Base-by-base conservation (phyloP, 2,329 filamentous ascomycete species). In the Furcasterigmium furcatum region DNA sequence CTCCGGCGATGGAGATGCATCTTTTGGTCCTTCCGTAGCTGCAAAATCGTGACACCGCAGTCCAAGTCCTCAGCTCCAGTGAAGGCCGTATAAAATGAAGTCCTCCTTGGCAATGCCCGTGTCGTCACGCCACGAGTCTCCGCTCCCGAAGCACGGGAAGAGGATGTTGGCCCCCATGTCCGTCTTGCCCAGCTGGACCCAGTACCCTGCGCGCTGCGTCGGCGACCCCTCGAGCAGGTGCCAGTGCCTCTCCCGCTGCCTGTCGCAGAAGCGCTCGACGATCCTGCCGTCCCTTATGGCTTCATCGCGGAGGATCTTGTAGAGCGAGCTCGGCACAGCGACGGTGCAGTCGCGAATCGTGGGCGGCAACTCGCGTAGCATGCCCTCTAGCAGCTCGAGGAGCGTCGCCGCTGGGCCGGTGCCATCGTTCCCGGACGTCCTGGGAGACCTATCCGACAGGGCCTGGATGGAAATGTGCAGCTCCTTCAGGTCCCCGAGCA, bases 121-220 rank as follows among this genome's bases (percentile, higher is more conserved):
- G 16, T 38, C 35, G 16, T 38, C 35, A n/a, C n/a, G n/a, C 35
- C 35, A 38, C 18, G 10, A 9, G 5, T 12, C 35, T 10, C n/a
- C 35, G 18, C 18, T 9, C 4, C 35, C 35, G 18, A 38, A 38
- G 14, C 35, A 38, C 6, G 35, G 35, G 18, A 18, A 38, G 35
- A 16, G 18, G 14, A 38, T 38, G 16, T 5, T 10, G 35, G 22
- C 18, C 10, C 18, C 2, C 46, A 51, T 43, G 25, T 59, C 52
- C 10, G 43, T 54, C 14, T 56, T 47, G 1, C 58, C 57, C 12
- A 59, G n/a, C 8, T 50, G 53, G 6, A 61, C 42, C 56, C 58
- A 61, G 25, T 61, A 60, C 4, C 58, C 58, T 1, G 32, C 40
- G 10, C 50, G 45, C 4, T 49, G 46, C 18, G 22, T 9, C 9